These are phyloP conservation scores for Tremellales sp. DNA, from an alignment of 1,284 basidiomycete genomes.

Conservation along the genomic window DNA sequence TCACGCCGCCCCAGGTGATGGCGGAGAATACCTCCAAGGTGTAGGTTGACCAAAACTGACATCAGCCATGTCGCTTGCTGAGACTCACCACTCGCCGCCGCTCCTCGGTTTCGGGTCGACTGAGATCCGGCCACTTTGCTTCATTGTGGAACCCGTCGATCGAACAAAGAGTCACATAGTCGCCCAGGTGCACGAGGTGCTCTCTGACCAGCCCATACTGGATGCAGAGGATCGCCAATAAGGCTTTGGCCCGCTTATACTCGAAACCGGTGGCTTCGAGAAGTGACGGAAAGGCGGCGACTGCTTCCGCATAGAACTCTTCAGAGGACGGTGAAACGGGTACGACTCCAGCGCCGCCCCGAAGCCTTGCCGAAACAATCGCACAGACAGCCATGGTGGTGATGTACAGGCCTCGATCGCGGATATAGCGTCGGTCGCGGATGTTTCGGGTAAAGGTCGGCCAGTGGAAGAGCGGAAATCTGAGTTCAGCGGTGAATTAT, in stretches of 20 bases:
- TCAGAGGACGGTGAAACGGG: slow-evolving; percentile 16
- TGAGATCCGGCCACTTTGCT: slow-evolving; percentile 37
- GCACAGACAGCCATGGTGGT: slow-evolving; percentile 41
- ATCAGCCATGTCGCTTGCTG: not conserved
- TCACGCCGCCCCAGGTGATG: slow-evolving; percentile 38
- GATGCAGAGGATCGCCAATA: slow-evolving; percentile 35
- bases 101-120: slow-evolving; percentile 39
- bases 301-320: slow-evolving; percentile 26
- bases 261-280: slow-evolving; percentile 24
- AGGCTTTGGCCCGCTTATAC: slow-evolving; percentile 31
- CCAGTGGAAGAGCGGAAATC: slow-evolving; percentile 36
- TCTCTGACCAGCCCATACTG: slow-evolving; percentile 34
- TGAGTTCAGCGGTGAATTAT: not conserved
- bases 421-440: slow-evolving; percentile 23
- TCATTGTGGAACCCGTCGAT: slow-evolving; percentile 43
- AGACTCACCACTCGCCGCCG: slow-evolving; percentile 37
- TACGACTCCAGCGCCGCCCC: slow-evolving; percentile 35
- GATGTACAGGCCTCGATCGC: slow-evolving; percentile 35
- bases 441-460: slow-evolving; percentile 34
- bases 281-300: slow-evolving; percentile 25
- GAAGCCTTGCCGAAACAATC: slow-evolving; percentile 35
- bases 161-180: slow-evolving; percentile 37
- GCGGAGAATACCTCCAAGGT: slow-evolving; percentile 42
- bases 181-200: slow-evolving; percentile 32
- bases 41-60: slow-evolving; percentile 45